Evolutionary conservation across 2,329 filamentous ascomycete genomes (phyloP).

Genomic region (Scorias spongiosa): DNA sequence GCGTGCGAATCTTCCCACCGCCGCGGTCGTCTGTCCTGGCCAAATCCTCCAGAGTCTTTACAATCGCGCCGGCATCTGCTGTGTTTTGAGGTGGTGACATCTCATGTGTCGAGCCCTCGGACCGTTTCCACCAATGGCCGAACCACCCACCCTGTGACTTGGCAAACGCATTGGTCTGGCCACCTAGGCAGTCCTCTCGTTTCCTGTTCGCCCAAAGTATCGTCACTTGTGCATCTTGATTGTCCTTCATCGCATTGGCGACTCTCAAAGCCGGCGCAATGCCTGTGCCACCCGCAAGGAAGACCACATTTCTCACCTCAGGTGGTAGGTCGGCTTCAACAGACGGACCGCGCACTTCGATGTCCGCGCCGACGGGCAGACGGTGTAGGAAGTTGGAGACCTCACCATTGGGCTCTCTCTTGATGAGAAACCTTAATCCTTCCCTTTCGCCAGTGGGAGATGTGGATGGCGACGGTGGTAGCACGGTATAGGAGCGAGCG

Average conservation of each 20-base stretch:
- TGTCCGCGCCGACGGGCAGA: conserved; percentile 41
- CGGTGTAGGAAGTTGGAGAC: conserved; percentile 67
- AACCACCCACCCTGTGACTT: conserved; percentile 3
- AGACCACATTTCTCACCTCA: conserved; percentile 48
- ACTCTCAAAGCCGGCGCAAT: conserved; percentile 81
- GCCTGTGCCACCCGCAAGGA: conserved; percentile 83
- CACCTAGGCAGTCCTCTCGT: conserved; percentile 49
- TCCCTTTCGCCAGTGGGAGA: conserved; percentile 14
- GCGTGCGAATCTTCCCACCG: conserved; percentile 39
- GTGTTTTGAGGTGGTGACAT: not conserved
- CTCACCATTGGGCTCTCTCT: conserved; percentile 66
- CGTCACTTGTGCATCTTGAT: conserved; percentile 33
- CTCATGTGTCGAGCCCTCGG: conserved; percentile 1
- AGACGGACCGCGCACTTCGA: conserved; percentile 69
- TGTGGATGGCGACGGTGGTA: conserved; percentile 45
- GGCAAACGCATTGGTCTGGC: conserved; percentile 34
- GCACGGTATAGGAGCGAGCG: conserved; percentile 75
- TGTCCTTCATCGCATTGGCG: conserved; percentile 41
- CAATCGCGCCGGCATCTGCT: conserved; percentile 34
- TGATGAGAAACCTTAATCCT: conserved; percentile 57
- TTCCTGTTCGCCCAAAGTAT: conserved; percentile 72
- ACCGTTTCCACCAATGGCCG: conserved; percentile 7
- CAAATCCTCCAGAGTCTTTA: conserved; percentile 47
- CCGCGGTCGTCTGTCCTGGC: conserved; percentile 25
- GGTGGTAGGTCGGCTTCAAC: conserved; percentile 45